Base-by-base conservation (phyloP, 305 asterid species). In the Euphrasia arctica region DNA sequence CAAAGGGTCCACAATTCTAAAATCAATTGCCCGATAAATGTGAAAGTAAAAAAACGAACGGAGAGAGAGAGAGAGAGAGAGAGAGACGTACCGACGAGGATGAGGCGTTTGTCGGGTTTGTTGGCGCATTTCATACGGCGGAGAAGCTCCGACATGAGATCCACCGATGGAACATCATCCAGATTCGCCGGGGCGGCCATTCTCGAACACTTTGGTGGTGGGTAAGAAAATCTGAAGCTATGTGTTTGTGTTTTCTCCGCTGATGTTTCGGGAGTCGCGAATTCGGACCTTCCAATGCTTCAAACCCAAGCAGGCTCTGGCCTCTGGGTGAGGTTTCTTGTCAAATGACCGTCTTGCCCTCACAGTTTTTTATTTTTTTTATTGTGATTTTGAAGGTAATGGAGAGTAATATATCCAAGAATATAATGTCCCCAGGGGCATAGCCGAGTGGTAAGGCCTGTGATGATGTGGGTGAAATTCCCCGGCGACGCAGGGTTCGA, bases 131-230 rank as follows among this genome's bases (percentile, higher is more conserved):
- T 87, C 86, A 87, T 78, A 18, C 95, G 91, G 72, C 86, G 91
- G 62, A 82, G 90, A 41, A 87, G 78, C 79, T 84, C 95, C 75
- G 85, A 52, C 91, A 82, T 87, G 62, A 87, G 85, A 81, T 82
- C 88, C 49, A 76, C 70, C 12, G 91, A 82, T 4, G 83, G 80
- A 49, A 84, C 83, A 65, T 84, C 89, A 64, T 87, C 95, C 67
- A 80, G 69, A 75, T 72, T 74, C 69, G 69, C 58, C 45, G 74
- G 6, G 5, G 74, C 69, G 50, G 72, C 62, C 81, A 69, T 77
- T 65, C 63, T 51, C 55, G 41, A 39, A 9, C 63, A 14, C 52
- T 49, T 54, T 6, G 25, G 50, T 31, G 42, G 47, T 58, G 14
- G 52, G 66, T n/a, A 22, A 41, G 61, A 27, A 10, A 52, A 52